A percentile compares a stretch with the other conserved stretches of the same genome.
Evolutionary conservation across 2,329 filamentous ascomycete species (phyloP).

Genomic region (Colletotrichum coccodes): DNA sequence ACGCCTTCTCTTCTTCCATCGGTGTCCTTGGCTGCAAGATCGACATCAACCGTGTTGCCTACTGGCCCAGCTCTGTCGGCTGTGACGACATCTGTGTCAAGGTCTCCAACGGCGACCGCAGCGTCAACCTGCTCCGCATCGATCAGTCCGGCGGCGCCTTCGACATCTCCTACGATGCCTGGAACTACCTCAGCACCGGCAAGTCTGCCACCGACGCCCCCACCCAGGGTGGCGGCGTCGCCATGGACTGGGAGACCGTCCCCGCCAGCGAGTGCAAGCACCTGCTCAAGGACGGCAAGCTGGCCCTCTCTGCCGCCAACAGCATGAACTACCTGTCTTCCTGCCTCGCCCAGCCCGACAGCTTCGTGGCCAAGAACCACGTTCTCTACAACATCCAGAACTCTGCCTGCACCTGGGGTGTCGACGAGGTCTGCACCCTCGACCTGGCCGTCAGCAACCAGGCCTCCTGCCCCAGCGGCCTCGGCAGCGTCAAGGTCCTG

Average conservation of each 20-base stretch:
- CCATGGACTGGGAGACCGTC: constrained; percentile 61
- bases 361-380: constrained; percentile 64
- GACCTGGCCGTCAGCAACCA: constrained; percentile 61
- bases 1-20: constrained; percentile 64
- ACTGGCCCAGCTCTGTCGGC: constrained; percentile 64
- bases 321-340: constrained; percentile 64
- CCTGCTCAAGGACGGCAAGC: constrained; percentile 60
- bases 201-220: constrained; percentile 57
- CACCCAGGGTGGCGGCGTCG: constrained; percentile 58
- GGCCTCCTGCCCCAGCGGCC: constrained; percentile 56
- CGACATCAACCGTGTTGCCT: constrained; percentile 69
- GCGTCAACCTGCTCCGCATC: constrained; percentile 66
- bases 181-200: constrained; percentile 67
- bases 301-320: constrained; percentile 66
- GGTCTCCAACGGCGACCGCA: constrained; percentile 58
- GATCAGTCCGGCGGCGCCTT: constrained; percentile 66
- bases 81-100: constrained; percentile 68
- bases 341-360: constrained; percentile 56
- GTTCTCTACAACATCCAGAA: constrained; percentile 64
- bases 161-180: constrained; percentile 71
- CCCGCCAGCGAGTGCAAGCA: constrained; percentile 58
- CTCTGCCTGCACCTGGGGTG: constrained; percentile 58
- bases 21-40: constrained; percentile 71
- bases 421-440: constrained; percentile 61
- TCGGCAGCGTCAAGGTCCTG: constrained; percentile 48